Conservation (phyloP, 148 eudicot genomes). For the Linanthus parryae region DNA sequence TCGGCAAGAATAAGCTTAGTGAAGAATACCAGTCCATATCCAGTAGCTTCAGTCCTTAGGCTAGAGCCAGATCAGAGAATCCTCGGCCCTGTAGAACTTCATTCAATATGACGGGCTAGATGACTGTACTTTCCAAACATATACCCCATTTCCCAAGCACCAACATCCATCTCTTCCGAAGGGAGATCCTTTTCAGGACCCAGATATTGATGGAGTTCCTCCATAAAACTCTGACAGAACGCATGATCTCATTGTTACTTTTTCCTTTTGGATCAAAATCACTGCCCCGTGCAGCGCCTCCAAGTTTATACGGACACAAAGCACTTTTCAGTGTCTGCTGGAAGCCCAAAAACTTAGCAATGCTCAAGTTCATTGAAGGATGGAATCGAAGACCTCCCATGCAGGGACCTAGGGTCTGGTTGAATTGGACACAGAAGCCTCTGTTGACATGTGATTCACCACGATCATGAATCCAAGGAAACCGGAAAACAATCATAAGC, state of each 20-base stretch:
- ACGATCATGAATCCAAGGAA: slow-evolving; percentile 98
- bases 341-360: slow-evolving; percentile 88
- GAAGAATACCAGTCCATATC: slow-evolving; percentile 94
- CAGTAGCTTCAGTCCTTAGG: too few species aligned
- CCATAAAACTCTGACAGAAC: slow-evolving; percentile 92
- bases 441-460: too few species aligned
- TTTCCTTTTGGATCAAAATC: too few species aligned
- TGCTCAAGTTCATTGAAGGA: too few species aligned
- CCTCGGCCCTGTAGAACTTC: slow-evolving; percentile 89
- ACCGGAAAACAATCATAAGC: slow-evolving; percentile 77
- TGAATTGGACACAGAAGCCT: too few species aligned
- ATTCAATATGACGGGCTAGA: slow-evolving; percentile 87
- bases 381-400: slow-evolving; percentile 95
- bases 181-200: slow-evolving; percentile 98
- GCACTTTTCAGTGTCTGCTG: slow-evolving; percentile 93
- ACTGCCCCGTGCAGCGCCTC: too few species aligned
- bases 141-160: slow-evolving; percentile 91
- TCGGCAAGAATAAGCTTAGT: slow-evolving; percentile 85
- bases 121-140: slow-evolving; percentile 88
- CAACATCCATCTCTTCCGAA: slow-evolving; percentile 94
- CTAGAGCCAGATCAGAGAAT: slow-evolving; percentile 90
- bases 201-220: slow-evolving; percentile 76
- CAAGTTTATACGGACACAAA: slow-evolving; percentile 85
- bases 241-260: slow-evolving; percentile 88
- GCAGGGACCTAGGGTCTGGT: slow-evolving; percentile 91